These are phyloP conservation scores for Entelexis sorbosivorans DNA, from an alignment of 1,139 yeast species.

Conservation along the genomic window DNA sequence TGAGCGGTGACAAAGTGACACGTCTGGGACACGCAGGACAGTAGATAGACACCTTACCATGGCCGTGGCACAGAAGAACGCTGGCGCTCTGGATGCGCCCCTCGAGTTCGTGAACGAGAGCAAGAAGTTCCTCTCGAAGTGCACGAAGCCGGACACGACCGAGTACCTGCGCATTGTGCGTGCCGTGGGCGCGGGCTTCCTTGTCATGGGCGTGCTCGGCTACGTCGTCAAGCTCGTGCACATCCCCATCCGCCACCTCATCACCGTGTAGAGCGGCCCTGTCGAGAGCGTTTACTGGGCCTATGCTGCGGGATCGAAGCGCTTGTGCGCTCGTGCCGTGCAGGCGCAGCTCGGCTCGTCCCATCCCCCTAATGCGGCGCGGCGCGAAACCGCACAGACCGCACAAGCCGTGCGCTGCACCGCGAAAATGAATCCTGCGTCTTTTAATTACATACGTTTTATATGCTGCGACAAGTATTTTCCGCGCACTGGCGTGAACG, in stretches of 20 bases:
- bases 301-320: too few species aligned
- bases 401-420: not conserved
- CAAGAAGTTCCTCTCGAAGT: conserved; percentile 72
- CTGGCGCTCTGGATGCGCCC: conserved; percentile 50
- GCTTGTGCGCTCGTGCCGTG: too few species aligned
- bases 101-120: conserved; percentile 88
- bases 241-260: conserved; percentile 93
- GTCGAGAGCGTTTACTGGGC: not conserved
- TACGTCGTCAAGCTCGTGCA: conserved; percentile 89
- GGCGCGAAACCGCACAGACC: too few species aligned
- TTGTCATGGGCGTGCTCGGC: conserved; percentile 97
- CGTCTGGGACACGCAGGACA: not conserved
- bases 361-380: too few species aligned
- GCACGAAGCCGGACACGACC: conserved; percentile 84
- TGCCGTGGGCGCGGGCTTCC: conserved; percentile 93
- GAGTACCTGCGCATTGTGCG: conserved; percentile 82
- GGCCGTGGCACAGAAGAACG: conserved; percentile 6
- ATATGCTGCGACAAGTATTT: not conserved
- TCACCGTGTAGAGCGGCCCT: conserved; percentile 45
- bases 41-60: not conserved
- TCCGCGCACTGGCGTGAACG: not conserved
- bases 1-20: conserved; percentile 1
- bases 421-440: not conserved
- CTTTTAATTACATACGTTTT: not conserved
- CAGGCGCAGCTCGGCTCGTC: too few species aligned